These are phyloP conservation scores for Boletellus sp. DNA, from an alignment of 1,284 basidiomycete species.

Conservation along the genomic window DNA sequence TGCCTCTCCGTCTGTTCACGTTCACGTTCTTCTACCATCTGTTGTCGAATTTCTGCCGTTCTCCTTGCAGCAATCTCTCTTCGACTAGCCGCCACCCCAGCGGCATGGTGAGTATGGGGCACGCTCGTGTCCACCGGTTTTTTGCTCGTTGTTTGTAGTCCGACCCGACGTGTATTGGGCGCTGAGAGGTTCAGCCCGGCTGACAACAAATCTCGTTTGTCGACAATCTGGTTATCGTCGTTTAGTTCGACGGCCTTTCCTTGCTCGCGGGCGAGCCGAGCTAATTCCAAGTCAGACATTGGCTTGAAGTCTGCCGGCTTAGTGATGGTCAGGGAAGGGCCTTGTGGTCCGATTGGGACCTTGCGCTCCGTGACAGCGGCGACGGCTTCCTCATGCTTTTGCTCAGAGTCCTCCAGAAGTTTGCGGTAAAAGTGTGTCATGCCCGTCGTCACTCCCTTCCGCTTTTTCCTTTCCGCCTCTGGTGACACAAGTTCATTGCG, in stretches of 20 bases:
- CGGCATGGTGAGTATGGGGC: conserved; percentile 60
- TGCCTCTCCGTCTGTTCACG: conserved; percentile 56
- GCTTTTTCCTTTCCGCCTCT: conserved; percentile 67
- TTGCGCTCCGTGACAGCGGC: conserved; percentile 59
- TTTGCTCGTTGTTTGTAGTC: conserved; percentile 36
- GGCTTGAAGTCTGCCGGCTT: conserved; percentile 61
- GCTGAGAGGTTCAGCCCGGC: conserved; percentile 91
- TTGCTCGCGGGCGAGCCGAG: conserved; percentile 59
- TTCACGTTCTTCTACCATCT: conserved; percentile 69
- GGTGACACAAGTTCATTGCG: conserved; percentile 5
- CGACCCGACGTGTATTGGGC: conserved; percentile 68
- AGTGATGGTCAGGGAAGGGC: conserved; percentile 60
- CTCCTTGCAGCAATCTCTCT: conserved; percentile 81
- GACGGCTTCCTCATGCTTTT: conserved; percentile 80
- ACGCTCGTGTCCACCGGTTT: conserved; percentile 31
- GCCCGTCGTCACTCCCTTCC: conserved; percentile 58
- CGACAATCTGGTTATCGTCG: conserved; percentile 96
- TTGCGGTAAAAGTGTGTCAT: conserved; percentile 86
- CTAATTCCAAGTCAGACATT: conserved; percentile 69
- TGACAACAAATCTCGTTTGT: conserved; percentile 88
- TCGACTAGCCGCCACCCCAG: conserved; percentile 74
- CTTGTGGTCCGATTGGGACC: conserved; percentile 57
- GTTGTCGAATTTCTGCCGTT: conserved; percentile 64
- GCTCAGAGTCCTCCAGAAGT: conserved; percentile 77
- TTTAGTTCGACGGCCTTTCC: conserved; percentile 94